Base-by-base conservation (phyloP, 2,329 filamentous ascomycete species). In the Fusarium brevicatenulatum region DNA sequence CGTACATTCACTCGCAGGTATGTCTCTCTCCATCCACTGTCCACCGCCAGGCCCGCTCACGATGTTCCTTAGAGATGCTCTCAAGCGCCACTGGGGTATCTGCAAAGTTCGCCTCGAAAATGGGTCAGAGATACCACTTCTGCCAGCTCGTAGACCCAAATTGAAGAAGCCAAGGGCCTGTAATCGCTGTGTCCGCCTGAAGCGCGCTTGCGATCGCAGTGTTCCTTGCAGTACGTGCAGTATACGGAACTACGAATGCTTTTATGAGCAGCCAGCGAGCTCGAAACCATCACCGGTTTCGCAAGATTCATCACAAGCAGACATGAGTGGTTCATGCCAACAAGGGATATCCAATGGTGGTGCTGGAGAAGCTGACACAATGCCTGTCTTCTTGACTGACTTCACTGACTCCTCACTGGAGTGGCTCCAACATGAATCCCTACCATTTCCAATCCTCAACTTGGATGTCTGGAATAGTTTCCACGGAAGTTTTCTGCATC, bases 331-430 rank as follows among this genome's bases (percentile, higher is more conserved):
- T 4, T 1, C 19, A 7, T 50, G 4, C 21, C 21, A 13, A 9
- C 9, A 9, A 19, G 47, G 9, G 7, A 19, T 23, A 4, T 19
- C 28, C 6, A 3, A 11, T 7, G 12, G 2, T 4, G 0, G 7
- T 30, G 9, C 5, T 11, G 4, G 7, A 32, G 28, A 6, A 19
- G 5, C n/a, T 23, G 16, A 19, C 4, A 2, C 7, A 11, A 44
- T 43, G n/a, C 21, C 39, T 23, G 39, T 4, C 7, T 8, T 28
- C 16, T 12, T 36, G 3, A 1, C 18, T 25, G 54, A 44, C 3
- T 25, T 25, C 18, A 28, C 21, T 10, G 16, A 34, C 28, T 10
- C 28, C 21, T 30, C 39, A 7, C 30, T 28, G 10, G 11, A 25
- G 30, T 56, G 25, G 54, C 11, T 36, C 2, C 28, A 4, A 7